Evolutionary conservation across 2,329 filamentous ascomycete species (phyloP).

Genomic region (Arthrobotrys pseudoclavata): DNA sequence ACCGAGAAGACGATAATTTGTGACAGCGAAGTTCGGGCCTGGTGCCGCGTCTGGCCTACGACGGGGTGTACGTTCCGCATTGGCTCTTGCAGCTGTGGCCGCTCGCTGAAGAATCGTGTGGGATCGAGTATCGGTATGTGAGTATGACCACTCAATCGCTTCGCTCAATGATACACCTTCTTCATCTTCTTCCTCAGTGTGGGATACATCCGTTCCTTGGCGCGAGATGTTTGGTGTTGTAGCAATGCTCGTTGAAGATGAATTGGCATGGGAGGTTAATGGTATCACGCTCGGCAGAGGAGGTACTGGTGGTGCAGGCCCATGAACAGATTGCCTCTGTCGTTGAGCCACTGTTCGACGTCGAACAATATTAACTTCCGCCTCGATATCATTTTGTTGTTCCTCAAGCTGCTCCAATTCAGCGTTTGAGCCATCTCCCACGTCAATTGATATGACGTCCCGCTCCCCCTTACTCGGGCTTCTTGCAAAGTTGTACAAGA

Average conservation of each 20-base stretch:
- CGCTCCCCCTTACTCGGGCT: slow-evolving; percentile 71
- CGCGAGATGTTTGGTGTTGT: slow-evolving; percentile 32
- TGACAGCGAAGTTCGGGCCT: slow-evolving; percentile 61
- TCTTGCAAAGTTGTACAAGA: slow-evolving; percentile 81
- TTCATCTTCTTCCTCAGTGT: slow-evolving; percentile 52
- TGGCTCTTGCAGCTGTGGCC: slow-evolving; percentile 61
- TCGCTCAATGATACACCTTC: slow-evolving; percentile 61
- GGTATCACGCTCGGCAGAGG: slow-evolving; percentile 10
- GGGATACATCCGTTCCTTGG: slow-evolving; percentile 33
- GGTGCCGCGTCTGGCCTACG: slow-evolving; percentile 62
- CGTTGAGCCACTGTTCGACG: slow-evolving; percentile 79
- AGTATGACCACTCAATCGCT: slow-evolving; percentile 62
- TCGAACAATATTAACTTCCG: slow-evolving; percentile 83
- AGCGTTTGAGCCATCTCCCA: slow-evolving; percentile 72
- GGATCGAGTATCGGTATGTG: slow-evolving; percentile 63
- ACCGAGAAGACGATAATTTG: slow-evolving; percentile 59
- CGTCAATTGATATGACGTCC: slow-evolving; percentile 77
- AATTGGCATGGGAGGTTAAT: slow-evolving; percentile 29
- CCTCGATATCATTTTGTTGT: slow-evolving; percentile 79
- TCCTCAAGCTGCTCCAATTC: slow-evolving; percentile 79
- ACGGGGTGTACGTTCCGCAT: slow-evolving; percentile 59
- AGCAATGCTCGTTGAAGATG: slow-evolving; percentile 30
- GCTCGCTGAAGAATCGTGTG: slow-evolving; percentile 62
- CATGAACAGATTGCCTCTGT: slow-evolving; percentile 48
- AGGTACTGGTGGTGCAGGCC: slow-evolving; percentile 45